Base-by-base conservation (phyloP, 2,329 filamentous ascomycete genomes). In the Botrytis tulipae region DNA sequence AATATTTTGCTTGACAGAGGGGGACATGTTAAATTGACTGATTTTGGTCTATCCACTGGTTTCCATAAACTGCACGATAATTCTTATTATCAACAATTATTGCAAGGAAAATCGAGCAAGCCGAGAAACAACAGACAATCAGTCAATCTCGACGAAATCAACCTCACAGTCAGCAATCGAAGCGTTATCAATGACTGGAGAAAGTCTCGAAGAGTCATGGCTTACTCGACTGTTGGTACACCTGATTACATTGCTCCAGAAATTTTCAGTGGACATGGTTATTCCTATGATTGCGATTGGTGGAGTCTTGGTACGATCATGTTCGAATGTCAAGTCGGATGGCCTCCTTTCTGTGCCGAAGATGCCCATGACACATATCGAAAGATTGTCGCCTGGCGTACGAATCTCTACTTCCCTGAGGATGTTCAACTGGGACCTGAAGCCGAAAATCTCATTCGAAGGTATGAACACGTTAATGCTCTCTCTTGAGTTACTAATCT, bases 221-320 rank as follows among this genome's bases (percentile, higher is more conserved):
- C 96, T 22, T 99, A 99, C 84, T 98, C 96, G 1, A 98, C 96
- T 5, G 96, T 99, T 76, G 96, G 96, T 76, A 99, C 96, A 1
- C 96, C 96, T 16, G 96, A 99, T 83, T 99, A 99, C 82, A 99
- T 99, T 81, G 96, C 96, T 1, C 96, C 96, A 4, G 96, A 99
- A 82, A 98, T 99, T 79, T 98, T 99, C 83, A 97, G 93, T 65
- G 95, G 95, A 29, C 93, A 97, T 80, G 96, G 96, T 67, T 99
- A 99, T 85, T 93, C 94, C 74, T 97, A 95, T 80, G 92, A 97
- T 82, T 99, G 96, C 82, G 96, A 99, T 86, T 99, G 96, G 96
- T 99, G 96, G 96, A 97, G 93, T 35, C 88, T 99, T 68, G 96
- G 96, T 71, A 98, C 96, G 62, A 99, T 99, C 84, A 98, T 99